A percentile compares a stretch with the other conserved stretches of the same genome.
Conservation (phyloP, 2,329 filamentous ascomycete species). For the Epichloe sp. region DNA sequence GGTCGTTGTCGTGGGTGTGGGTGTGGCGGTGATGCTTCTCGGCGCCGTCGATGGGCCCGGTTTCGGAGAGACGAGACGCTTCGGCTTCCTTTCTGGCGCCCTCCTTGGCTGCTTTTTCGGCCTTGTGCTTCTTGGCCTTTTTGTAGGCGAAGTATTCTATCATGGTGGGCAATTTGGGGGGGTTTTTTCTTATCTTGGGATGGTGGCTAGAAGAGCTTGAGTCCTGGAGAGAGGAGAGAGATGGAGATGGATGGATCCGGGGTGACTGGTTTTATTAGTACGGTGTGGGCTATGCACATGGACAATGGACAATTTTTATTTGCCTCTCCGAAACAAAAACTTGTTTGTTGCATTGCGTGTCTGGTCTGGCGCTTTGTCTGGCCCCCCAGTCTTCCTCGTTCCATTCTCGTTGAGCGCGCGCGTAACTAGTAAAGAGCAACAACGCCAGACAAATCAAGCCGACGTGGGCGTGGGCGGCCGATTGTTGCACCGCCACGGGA, state of each 20-base stretch:
- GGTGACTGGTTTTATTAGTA: too few relatives aligned
- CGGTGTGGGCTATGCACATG: too few relatives aligned
- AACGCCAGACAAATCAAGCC: neutral
- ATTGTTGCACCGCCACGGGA: constrained; percentile 18
- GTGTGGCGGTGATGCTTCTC: constrained; percentile 2
- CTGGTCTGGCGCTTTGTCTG: neutral
- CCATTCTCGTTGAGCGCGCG: neutral
- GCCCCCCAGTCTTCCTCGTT: neutral
- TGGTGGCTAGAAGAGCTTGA: neutral
- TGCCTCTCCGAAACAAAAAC: neutral
- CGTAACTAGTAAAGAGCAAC: neutral
- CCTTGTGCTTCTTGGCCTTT: constrained; percentile 47
- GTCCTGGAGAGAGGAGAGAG: neutral
- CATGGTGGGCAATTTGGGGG: constrained; percentile 27
- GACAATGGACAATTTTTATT: neutral
- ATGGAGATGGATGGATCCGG: too few relatives aligned
- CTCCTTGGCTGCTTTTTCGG: constrained; percentile 29
- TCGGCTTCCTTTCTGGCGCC: constrained; percentile 9
- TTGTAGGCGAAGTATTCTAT: constrained; percentile 50
- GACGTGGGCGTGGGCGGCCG: constrained; percentile 2
- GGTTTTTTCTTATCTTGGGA: neutral
- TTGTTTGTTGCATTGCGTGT: neutral
- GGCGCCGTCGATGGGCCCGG: neutral
- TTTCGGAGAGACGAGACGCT: constrained; percentile 8
- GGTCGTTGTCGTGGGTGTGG: constrained; percentile 2